Base-by-base conservation (phyloP, 1,284 basidiomycete species). In the Entoloma clypeatum region DNA sequence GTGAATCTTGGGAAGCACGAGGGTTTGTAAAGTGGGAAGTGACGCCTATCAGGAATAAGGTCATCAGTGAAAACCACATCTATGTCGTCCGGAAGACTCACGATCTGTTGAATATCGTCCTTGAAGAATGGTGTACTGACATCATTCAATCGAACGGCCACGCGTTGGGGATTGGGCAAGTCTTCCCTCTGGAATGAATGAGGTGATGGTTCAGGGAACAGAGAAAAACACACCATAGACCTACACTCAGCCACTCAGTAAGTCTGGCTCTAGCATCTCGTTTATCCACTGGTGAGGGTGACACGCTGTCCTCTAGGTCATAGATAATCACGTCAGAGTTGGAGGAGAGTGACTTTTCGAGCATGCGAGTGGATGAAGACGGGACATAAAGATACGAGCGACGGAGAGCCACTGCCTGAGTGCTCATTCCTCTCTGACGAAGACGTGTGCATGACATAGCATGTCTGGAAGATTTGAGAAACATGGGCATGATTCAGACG, bases 241-340 rank as follows among this genome's bases (percentile, higher is more conserved):
- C 43, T 55, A 81, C 81, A 22, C 68, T 59, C 2, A 91, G 63
- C 51, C 91, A 86, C 5, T 68, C 63, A 11, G 63, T 58, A 3
- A 92, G 65, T 14, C 78, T 68, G 2, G 59, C 55, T 45, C 89
- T 69, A 0, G 89, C 86, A 36, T 68, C 63, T 7, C 59, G 58
- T 62, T 92, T 92, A 55, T 83, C 78, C 6, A 56, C 49, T 2
- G 65, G 58, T 10, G 68, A 69, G 6, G 84, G 83, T 4, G 86
- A 71, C 0, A 92, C 79, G 44, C 85, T 87, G 58, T 92, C 89
- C 57, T 92, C 89, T 13, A 92, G 69, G 64, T 92, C 89, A 56
- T 90, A 92, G n/a, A 89, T 81, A 22, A 92, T 69, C 23, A 82
- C 72, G 53, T 92, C 89, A 1, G 88, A 82, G 1, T 63, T 59